phyloP scores from a whole-genome alignment of 2,329 filamentous ascomycete genomes.

The Nothophaeocryptopus gaeumannii region DNA sequence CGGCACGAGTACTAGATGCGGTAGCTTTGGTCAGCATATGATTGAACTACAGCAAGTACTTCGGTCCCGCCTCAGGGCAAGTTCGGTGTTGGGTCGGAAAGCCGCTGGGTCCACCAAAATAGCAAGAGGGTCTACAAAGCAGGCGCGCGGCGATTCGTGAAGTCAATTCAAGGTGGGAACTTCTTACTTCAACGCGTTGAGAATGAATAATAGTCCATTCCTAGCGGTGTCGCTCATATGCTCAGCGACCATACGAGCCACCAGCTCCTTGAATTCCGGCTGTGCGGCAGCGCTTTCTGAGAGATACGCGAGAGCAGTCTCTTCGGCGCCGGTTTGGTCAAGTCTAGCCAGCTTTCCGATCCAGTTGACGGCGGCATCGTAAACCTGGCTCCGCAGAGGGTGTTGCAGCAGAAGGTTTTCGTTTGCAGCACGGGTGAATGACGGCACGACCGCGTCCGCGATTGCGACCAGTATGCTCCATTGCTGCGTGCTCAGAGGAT shows the following conservation, averaged over 20 bases:
- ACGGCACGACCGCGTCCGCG: slow-evolving; percentile 58
- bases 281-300: slow-evolving; percentile 42
- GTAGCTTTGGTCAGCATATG: slow-evolving; percentile 16
- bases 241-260: slow-evolving; percentile 49
- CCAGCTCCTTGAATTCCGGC: slow-evolving; percentile 52
- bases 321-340: slow-evolving; percentile 41
- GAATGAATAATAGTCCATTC: slow-evolving; percentile 51
- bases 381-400: slow-evolving; percentile 25
- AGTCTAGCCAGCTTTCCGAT: slow-evolving; percentile 44
- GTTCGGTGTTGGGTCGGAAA: slow-evolving; percentile 17
- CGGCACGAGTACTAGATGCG: slow-evolving; percentile 55
- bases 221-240: slow-evolving; percentile 50
- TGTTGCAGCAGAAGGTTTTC: slow-evolving; percentile 28
- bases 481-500: slow-evolving; percentile 54
- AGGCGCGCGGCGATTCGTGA: neutral
- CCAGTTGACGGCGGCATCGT: slow-evolving; percentile 53
- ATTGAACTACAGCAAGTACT: neutral
- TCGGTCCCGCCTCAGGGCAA: slow-evolving; percentile 11
- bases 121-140: neutral
- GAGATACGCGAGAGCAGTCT: slow-evolving; percentile 30
- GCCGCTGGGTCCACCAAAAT: no score
- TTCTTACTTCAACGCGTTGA: slow-evolving; percentile 54
- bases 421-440: slow-evolving; percentile 42
- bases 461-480: slow-evolving; percentile 59
- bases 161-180: slow-evolving; percentile 4